Evolutionary conservation across 1,284 basidiomycete species (phyloP), one percentile per base, ranked within the genome.

Genomic region (Cryptococcus maquisensis): DNA sequence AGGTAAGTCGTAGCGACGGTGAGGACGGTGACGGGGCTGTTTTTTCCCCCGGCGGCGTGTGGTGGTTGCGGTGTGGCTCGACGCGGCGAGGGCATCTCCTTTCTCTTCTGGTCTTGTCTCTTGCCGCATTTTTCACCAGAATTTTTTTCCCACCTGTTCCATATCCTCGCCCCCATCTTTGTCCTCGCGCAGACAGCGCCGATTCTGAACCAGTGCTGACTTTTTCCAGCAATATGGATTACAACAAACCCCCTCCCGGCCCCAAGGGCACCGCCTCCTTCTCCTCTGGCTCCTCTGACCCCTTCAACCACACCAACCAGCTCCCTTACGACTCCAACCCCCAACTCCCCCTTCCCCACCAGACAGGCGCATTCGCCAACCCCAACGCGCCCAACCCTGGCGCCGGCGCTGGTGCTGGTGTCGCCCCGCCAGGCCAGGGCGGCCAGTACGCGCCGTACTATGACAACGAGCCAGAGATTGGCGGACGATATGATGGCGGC

Each of bases 391-490:
- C 62, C 32, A 65, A 67, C 35, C 64, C 65, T 12, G 65, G 65
- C 28, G 63, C 63, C 12, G 65, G 65, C 16, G 20, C 16, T 26
- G 62, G 62, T 46, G 66, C 63, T 9, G 68, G 67, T 48, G 65
- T 66, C 55, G 64, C 65, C 2, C 59, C 64, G 48, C 56, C 69
- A 37, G 54, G 57, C 16, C 56, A 62, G 49, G 61, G 52, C 45
- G 66, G 66, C 5, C 72, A 67, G 55, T 71, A 71, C 51, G 64
- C 65, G 78, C 54, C 73, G 68, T 86, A 86, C 71, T 83, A 86
- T 66, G 87, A 90, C 79, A 84, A 83, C 67, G 87, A 89, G 61
- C 85, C 85, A 37, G 87, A 88, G 62, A 77, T 82, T 72, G 78
- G 81, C 59, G 85, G 86, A 65, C 77, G 75, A 15, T 73, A 69